phyloP scores from a whole-genome alignment of 495 filamentous ascomycete species.

The Saxophila tyrrhenica region DNA sequence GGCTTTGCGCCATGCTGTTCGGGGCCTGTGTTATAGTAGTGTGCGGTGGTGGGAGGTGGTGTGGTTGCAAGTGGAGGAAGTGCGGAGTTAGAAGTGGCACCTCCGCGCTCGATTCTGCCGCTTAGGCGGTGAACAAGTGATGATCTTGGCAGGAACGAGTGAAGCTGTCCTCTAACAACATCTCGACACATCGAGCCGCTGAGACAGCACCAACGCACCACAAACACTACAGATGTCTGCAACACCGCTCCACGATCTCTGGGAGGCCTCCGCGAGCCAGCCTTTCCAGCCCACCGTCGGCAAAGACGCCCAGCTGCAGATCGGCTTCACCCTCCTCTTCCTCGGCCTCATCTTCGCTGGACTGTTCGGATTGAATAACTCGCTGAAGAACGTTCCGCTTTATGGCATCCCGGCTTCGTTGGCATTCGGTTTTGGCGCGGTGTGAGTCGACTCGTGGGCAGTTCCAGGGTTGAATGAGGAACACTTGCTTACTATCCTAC shows the following conservation, averaged over 20 bases:
- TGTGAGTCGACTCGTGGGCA: too few relatives aligned
- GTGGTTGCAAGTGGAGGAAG: background rate
- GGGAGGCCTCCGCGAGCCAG: slow-evolving; percentile 74
- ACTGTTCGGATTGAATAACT: slow-evolving; percentile 80
- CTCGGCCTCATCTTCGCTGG: slow-evolving; percentile 52
- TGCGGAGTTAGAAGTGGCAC: background rate
- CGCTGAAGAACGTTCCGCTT: slow-evolving; percentile 62
- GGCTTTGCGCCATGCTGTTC: slow-evolving; percentile 10
- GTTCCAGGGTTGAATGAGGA: too few relatives aligned
- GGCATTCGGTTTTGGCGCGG: too few relatives aligned
- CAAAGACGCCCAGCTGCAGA: slow-evolving; percentile 72
- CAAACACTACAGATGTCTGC: slow-evolving; percentile 24
- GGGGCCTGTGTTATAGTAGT: background rate
- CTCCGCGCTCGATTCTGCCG: background rate
- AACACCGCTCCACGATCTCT: slow-evolving; percentile 72
- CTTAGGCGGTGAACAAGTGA: background rate
- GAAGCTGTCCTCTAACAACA: background rate
- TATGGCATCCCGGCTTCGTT: slow-evolving; percentile 79
- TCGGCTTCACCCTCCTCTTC: slow-evolving; percentile 68
- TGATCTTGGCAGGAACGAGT: background rate
- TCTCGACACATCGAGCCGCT: too few relatives aligned
- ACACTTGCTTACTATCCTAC: too few relatives aligned
- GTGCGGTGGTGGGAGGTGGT: background rate
- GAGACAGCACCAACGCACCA: background rate
- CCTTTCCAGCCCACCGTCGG: slow-evolving; percentile 71